Evolutionary conservation across 1,284 basidiomycete species (phyloP).

Genomic region (Pseudozyma tsukubaensis): DNA sequence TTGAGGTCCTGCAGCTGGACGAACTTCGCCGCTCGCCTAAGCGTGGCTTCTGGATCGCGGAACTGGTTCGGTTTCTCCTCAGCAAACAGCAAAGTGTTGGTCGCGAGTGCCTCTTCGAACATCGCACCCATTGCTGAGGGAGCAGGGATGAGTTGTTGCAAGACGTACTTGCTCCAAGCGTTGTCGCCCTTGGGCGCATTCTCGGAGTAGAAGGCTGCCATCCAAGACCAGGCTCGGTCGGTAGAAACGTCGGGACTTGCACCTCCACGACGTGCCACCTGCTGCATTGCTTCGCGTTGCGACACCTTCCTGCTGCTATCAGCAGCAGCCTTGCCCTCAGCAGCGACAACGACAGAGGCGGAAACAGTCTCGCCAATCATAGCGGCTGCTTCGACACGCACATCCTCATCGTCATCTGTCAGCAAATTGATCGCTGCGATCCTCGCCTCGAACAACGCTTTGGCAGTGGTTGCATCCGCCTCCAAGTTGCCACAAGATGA

Average conservation of each 20-base stretch:
- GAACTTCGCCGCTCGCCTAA: conserved; percentile 46
- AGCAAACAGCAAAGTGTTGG: conserved; percentile 47
- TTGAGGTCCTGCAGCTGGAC: conserved; percentile 10
- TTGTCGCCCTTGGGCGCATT: neutral
- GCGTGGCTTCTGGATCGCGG: conserved; percentile 44
- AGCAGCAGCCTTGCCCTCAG: conserved; percentile 41
- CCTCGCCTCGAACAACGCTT: conserved; percentile 35
- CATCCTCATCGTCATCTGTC: conserved; percentile 54
- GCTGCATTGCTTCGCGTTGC: conserved; percentile 33
- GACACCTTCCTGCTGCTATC: conserved; percentile 2
- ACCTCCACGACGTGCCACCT: conserved; percentile 33
- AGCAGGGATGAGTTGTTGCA: conserved; percentile 29
- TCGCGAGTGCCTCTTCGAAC: conserved; percentile 37
- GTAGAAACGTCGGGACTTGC: conserved; percentile 45
- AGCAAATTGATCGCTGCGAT: conserved; percentile 45
- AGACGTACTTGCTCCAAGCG: conserved; percentile 34
- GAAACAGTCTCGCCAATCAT: conserved; percentile 45
- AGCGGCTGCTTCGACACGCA: conserved; percentile 48
- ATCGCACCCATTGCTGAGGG: conserved; percentile 11
- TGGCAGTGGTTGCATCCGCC: neutral
- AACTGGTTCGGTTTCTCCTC: conserved; percentile 61
- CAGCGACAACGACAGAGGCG: conserved; percentile 19
- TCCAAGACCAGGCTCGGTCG: conserved; percentile 52
- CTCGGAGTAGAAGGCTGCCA: conserved; percentile 30
- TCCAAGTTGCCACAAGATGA: neutral